Evolutionary conservation across 805 yeast species (phyloP), one percentile per base, ranked within the genome.

Genomic region (Wickerhamiella parazyma): DNA sequence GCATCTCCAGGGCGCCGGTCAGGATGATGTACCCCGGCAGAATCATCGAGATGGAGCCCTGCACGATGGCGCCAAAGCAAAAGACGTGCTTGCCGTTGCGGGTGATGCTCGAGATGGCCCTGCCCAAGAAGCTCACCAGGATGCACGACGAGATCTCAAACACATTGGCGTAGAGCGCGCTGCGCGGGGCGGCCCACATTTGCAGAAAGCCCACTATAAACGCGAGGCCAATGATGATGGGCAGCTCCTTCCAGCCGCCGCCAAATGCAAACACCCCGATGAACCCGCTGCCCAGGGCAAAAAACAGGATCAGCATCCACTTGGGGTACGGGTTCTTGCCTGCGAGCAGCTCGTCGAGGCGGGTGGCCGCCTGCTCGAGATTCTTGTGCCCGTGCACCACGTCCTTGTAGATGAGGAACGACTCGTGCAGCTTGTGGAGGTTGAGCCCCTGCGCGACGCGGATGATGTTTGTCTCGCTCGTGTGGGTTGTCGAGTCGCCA

Each of bases 11-110:
- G 0, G 96, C 81, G 2, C 97, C 97, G 64, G 94, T 81, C 17
- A 89, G 63, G 61, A 89, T 86, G 50, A 86, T 85, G 57, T 87
- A 89, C 0, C 97, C 97, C 0, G 97, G 97, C 41, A 89, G 69
- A 58, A 89, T 89, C 55, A 89, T 67, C 0, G 96, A 94, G 41
- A 89, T 60, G 0, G 94, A 77, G 1, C 95, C 94, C 57, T 89
- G 96, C 0, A 82, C 84, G 16, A 86, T 75, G 0, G 94, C 86
- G 3, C 93, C 76, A 56, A 85, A 89, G 55, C 97, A 89, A 54
- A 82, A 81, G 16, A 76, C 69, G 11, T 38, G 45, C 12, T 39
- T 22, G 9, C 46, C 33, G 11, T 71, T 57, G 0, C 82, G 78
- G 10, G 67, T 66, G 41, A 87, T 79, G 1, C 95, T 81, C 0